Conservation (phyloP, 352 stramenopile genomes). For the Pythium graminicola region DNA sequence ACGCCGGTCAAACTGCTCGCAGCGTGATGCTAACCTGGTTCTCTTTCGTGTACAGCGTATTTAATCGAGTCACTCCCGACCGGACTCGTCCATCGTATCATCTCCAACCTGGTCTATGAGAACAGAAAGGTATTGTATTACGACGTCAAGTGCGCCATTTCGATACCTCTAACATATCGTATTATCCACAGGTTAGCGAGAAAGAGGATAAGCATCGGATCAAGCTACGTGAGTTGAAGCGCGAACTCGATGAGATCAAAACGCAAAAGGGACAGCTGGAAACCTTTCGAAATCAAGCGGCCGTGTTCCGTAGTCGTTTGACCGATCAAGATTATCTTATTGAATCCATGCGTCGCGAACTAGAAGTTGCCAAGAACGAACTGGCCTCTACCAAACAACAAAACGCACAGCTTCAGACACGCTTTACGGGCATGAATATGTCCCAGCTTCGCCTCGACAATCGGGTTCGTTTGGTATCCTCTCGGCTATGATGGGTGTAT, state of each 20-base stretch:
- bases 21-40: neutral
- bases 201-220: conserved; percentile 32
- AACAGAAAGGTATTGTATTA: conserved; percentile 37
- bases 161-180: neutral
- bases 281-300: conserved; percentile 26
- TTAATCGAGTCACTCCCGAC: conserved; percentile 60
- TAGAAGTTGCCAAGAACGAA: conserved; percentile 28
- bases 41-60: neutral
- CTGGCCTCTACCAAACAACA: conserved; percentile 24
- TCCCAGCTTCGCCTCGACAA: conserved; percentile 36
- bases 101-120: conserved; percentile 52
- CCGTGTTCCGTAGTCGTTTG: conserved; percentile 27
- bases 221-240: conserved; percentile 24
- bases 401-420: conserved; percentile 29
- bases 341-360: conserved; percentile 26
- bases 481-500: neutral
- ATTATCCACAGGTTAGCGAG: conserved; percentile 26
- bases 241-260: conserved; percentile 16
- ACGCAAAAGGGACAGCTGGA: conserved; percentile 32
- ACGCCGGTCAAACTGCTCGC: neutral
- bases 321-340: conserved; percentile 27
- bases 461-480: conserved; percentile 36
- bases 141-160: neutral
- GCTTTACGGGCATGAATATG: conserved; percentile 30
- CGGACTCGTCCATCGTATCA: conserved; percentile 59